Evolutionary conservation across 805 yeast genomes (phyloP), one percentile per base, ranked within the genome.

Genomic region (Clavispora santaluciae): DNA sequence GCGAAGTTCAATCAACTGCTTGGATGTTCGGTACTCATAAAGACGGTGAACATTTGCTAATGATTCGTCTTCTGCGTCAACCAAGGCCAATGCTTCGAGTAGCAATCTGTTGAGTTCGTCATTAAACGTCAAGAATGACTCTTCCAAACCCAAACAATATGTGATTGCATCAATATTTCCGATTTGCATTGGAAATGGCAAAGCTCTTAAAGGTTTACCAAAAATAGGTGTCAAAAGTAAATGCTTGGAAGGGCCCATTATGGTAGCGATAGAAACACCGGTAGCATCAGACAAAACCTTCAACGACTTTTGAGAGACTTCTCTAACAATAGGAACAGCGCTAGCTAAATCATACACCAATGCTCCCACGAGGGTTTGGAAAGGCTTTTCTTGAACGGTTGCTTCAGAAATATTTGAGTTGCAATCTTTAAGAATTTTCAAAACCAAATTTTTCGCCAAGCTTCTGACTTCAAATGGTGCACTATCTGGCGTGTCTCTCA

Each of bases 141-240:
- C 76, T 10, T 87, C 93, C 36, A 91, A 69, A 1, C 83, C 79
- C 43, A 93, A 66, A 56, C 97, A 91, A 61, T 82, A 95, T 0
- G 95, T 82, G n/a, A 93, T 86, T 1, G 98, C 98, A 61, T 93
- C 98, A 46, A 93, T 90, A 59, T 93, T 90, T 26, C 99, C 99
- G 42, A 93, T 93, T 64, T 95, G 99, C 96, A 91, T 93, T 4
- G 96, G 93, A 66, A 95, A 93, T 0, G 99, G 99, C 46, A 93
- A 71, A 0, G 99, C 99, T 48, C 99, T 74, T 43, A 93, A 65
- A 0, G 99, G 99, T 57, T 93, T 93, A 3, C 96, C 96, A 68
- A 93, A 95, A 17, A 93, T 93, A 6, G 99, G 98, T 0, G 95
- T 86, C 35, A 93, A 65, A 22, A 95, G 67, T 20, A 90, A 78